Evolutionary conservation across 768 basidiomycete species (phyloP).

Genomic region (Termitomyces sp.): DNA sequence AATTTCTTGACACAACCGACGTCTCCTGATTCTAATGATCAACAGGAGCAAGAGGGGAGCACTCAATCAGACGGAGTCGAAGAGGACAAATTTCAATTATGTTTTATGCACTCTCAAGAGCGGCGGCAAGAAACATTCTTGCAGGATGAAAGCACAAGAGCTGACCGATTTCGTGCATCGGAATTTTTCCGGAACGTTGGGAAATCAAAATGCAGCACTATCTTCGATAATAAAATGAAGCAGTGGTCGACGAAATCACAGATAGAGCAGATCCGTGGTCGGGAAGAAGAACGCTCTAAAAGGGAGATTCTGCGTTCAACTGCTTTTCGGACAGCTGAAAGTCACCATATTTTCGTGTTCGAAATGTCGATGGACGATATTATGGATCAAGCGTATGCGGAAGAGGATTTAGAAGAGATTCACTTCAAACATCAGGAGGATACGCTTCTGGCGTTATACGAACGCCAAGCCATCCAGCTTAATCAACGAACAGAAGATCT

Average conservation of each 20-base stretch:
- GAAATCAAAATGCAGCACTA: neutral
- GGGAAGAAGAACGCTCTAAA: neutral
- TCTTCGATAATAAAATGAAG: neutral
- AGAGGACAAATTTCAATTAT: neutral
- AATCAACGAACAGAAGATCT: no score
- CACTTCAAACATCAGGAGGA: neutral
- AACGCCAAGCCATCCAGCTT: neutral
- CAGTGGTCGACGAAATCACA: neutral
- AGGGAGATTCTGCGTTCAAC: neutral
- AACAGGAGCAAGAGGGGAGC: neutral
- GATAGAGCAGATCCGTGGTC: neutral
- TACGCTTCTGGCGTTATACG: neutral
- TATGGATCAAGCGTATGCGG: neutral
- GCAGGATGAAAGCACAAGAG: neutral
- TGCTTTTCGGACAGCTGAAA: neutral
- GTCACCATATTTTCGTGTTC: neutral
- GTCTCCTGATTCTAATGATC: neutral
- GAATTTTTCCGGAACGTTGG: neutral
- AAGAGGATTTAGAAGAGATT: neutral
- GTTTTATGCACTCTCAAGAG: neutral
- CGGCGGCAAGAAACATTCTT: conserved; percentile 1
- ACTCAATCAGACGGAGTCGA: no score
- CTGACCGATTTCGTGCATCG: neutral
- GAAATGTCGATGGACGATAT: neutral
- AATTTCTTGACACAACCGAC: neutral